These are phyloP conservation scores for Pythium phragmitis DNA, from an alignment of 352 stramenopile genomes.

Conservation along the genomic window DNA sequence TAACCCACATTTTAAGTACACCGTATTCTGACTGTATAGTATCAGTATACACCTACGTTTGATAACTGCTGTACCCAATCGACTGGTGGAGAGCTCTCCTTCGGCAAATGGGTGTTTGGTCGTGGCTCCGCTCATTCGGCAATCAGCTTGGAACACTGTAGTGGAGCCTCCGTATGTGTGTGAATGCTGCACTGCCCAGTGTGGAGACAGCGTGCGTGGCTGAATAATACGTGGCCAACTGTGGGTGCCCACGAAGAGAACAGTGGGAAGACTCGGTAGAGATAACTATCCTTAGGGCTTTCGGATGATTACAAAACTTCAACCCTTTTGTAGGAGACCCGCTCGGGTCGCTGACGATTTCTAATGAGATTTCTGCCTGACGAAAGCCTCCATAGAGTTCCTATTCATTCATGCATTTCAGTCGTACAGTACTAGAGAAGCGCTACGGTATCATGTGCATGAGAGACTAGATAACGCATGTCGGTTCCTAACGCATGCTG, in stretches of 20 bases:
- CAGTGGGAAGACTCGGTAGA: neutral
- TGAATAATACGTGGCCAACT: no score
- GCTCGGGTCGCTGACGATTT: constrained; percentile 25
- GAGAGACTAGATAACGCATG: neutral
- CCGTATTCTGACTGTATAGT: neutral
- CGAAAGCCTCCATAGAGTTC: constrained; percentile 27
- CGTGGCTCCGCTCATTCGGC: neutral
- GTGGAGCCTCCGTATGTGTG: no score
- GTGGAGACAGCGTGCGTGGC: neutral
- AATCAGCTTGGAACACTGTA: neutral
- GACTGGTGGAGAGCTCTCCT: constrained; percentile 10
- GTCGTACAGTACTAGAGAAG: neutral
- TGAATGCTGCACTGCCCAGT: neutral
- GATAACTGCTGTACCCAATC: neutral
- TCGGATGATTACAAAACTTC: constrained; percentile 41
- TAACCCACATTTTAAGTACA: no score
- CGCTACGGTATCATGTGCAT: neutral
- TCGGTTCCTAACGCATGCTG: constrained; percentile 17
- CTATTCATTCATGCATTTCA: neutral
- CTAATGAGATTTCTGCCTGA: constrained; percentile 51
- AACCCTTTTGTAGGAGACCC: constrained; percentile 40
- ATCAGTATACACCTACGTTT: neutral
- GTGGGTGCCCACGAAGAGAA: no score
- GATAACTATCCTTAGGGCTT: constrained; percentile 13
- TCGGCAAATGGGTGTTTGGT: neutral